Percentiles rank a stretch among this genome's conserved stretches.
These are phyloP conservation scores for Sporisorium exsertum DNA, from an alignment of 1,284 basidiomycete species.

Conservation along the genomic window DNA sequence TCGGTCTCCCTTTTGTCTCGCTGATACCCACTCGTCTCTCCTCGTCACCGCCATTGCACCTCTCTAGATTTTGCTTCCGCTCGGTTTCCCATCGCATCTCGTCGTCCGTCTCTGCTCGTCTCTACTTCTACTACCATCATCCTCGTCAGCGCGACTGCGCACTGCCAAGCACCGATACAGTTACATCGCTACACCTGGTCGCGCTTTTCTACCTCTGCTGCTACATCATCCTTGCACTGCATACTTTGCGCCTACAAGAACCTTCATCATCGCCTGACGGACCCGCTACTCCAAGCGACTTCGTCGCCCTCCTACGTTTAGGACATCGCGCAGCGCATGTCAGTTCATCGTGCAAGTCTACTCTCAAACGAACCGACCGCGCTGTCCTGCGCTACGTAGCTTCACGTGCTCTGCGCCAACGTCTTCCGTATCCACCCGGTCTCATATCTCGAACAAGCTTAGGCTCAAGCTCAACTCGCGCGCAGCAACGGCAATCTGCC, in stretches of 20 bases:
- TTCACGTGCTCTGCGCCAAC: background rate
- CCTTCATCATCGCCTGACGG: background rate
- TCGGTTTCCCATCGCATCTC: background rate
- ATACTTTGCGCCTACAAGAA: background rate
- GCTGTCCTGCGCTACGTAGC: background rate
- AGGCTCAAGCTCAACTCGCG: slow-evolving; percentile 13
- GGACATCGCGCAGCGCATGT: background rate
- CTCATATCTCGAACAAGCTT: background rate
- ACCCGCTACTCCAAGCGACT: background rate
- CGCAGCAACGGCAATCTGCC: slow-evolving; percentile 4
- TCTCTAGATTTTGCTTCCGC: background rate
- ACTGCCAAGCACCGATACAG: background rate
- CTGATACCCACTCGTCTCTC: background rate
- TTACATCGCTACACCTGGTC: background rate
- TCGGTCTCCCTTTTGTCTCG: background rate
- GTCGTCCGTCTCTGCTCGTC: background rate
- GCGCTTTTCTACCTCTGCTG: background rate
- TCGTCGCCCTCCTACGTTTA: background rate
- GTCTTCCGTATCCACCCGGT: background rate
- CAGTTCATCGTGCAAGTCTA: background rate
- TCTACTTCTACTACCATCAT: background rate
- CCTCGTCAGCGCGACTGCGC: background rate
- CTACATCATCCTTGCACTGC: background rate
- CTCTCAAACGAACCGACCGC: background rate
- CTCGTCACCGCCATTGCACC: background rate